Percentiles rank a stretch among this genome's conserved stretches.
Evolutionary conservation across 1,139 yeast genomes (phyloP).

Genomic region (Scheffersomyces stambukii): DNA sequence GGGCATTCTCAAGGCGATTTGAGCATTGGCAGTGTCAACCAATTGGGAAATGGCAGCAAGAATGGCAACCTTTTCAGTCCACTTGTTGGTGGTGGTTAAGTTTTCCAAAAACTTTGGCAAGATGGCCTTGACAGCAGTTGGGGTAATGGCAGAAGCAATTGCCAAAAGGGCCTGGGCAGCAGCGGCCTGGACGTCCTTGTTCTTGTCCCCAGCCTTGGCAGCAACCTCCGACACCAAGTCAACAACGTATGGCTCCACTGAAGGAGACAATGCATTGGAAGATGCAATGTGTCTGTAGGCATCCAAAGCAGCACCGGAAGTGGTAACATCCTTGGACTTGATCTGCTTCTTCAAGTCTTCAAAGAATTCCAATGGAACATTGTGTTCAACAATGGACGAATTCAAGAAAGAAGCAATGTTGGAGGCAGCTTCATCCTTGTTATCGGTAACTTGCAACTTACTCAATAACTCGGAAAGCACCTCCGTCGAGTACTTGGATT

Average conservation of each 20-base stretch:
- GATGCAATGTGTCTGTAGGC: conserved; percentile 86
- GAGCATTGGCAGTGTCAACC: conserved; percentile 93
- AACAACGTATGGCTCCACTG: conserved; percentile 93
- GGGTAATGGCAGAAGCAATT: conserved; percentile 79
- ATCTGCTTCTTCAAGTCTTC: conserved; percentile 70
- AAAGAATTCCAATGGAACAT: conserved; percentile 90
- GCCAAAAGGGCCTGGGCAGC: conserved; percentile 73
- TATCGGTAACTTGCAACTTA: conserved; percentile 91
- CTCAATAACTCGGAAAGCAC: conserved; percentile 92
- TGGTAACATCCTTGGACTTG: conserved; percentile 63
- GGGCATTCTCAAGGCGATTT: conserved; percentile 98
- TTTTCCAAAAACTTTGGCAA: conserved; percentile 75
- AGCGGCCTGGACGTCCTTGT: conserved; percentile 63
- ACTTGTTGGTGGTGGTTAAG: conserved; percentile 76
- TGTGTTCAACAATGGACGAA: conserved; percentile 97
- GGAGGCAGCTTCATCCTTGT: conserved; percentile 81
- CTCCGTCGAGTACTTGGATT: conserved; percentile 64
- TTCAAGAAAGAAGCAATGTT: conserved; percentile 91
- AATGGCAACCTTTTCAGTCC: conserved; percentile 97
- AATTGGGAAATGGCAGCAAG: conserved; percentile 78
- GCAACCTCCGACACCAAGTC: conserved; percentile 66
- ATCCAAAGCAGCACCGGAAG: conserved; percentile 72
- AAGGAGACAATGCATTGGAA: conserved; percentile 73
- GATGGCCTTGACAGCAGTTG: conserved; percentile 86
- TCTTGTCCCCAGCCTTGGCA: conserved; percentile 87